phyloP scores from a whole-genome alignment of 2,329 filamentous ascomycete genomes.

The Sclerotiophoma versabilis region DNA sequence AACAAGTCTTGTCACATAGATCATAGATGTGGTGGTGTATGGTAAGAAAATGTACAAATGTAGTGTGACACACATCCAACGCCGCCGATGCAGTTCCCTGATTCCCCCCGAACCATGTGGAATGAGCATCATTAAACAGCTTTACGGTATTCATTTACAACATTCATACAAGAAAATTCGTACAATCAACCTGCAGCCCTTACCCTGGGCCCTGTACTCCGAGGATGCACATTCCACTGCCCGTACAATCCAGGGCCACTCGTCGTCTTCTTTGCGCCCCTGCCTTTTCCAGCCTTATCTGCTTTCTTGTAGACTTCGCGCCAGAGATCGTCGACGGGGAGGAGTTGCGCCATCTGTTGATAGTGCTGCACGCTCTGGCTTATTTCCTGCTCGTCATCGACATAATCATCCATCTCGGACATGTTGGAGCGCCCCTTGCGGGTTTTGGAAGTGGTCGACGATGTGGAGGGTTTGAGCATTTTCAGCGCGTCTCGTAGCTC shows the following conservation, averaged over 20 bases:
- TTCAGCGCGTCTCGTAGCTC: conserved; percentile 78
- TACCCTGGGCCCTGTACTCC: conserved; percentile 17
- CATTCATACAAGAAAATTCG: no score
- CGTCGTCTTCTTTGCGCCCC: neutral
- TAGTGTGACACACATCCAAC: no score
- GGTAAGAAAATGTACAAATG: no score
- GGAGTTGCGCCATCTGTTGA: conserved; percentile 36
- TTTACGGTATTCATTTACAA: no score
- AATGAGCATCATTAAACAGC: no score
- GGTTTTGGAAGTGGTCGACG: neutral
- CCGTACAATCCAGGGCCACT: conserved; percentile 1
- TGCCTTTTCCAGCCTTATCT: neutral
- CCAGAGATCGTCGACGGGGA: conserved; percentile 39
- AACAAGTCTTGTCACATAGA: no score
- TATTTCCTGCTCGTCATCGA: conserved; percentile 21
- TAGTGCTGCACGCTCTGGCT: conserved; percentile 28
- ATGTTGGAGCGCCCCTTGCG: conserved; percentile 10
- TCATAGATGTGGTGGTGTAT: no score
- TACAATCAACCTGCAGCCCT: neutral
- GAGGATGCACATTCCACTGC: conserved; percentile 21
- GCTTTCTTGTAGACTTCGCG: conserved; percentile 18
- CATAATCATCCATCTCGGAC: conserved; percentile 12
- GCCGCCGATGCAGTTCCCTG: no score
- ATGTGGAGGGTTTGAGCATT: conserved; percentile 44
- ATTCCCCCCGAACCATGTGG: no score